These are phyloP conservation scores for Jatropha podagrica DNA, from an alignment of 441 rosid species.

Conservation along the genomic window DNA sequence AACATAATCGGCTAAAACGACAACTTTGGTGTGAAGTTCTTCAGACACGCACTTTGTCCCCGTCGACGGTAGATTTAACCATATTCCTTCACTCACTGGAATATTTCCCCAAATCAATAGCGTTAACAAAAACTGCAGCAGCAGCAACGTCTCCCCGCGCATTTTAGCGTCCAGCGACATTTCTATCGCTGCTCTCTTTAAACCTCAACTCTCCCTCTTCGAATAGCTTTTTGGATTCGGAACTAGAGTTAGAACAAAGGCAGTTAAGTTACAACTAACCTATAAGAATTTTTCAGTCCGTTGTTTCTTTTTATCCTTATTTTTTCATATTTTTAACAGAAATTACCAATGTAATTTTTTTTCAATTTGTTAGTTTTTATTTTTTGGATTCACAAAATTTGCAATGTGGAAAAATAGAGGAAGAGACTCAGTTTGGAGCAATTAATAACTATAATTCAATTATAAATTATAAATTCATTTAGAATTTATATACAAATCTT, in stretches of 20 bases:
- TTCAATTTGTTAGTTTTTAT: no score
- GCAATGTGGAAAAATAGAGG: no score
- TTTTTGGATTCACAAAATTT: no score
- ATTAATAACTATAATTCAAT: no score
- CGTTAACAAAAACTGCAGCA: neutral
- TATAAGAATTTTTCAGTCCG: no score
- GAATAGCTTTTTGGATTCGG: neutral
- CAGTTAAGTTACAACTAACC: neutral
- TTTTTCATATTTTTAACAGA: constrained; percentile 1
- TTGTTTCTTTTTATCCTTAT: no score
- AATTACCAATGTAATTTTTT: no score
- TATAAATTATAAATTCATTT: no score
- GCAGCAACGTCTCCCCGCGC: constrained; percentile 17
- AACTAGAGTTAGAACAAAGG: neutral
- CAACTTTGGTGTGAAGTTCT: constrained; percentile 76
- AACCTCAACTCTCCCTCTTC: neutral
- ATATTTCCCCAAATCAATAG: constrained; percentile 19
- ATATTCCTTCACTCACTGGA: constrained; percentile 48
- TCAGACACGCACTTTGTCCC: constrained; percentile 93
- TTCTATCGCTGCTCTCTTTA: constrained; percentile 18
- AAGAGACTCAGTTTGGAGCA: no score
- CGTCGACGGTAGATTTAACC: constrained; percentile 63
- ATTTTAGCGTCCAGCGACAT: constrained; percentile 47
- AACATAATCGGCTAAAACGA: constrained; percentile 73
- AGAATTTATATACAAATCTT: no score